A percentile compares a stretch with the other conserved stretches of the same genome.
Conservation (phyloP, 2,329 filamentous ascomycete genomes). For the Alternaria arbusti region DNA sequence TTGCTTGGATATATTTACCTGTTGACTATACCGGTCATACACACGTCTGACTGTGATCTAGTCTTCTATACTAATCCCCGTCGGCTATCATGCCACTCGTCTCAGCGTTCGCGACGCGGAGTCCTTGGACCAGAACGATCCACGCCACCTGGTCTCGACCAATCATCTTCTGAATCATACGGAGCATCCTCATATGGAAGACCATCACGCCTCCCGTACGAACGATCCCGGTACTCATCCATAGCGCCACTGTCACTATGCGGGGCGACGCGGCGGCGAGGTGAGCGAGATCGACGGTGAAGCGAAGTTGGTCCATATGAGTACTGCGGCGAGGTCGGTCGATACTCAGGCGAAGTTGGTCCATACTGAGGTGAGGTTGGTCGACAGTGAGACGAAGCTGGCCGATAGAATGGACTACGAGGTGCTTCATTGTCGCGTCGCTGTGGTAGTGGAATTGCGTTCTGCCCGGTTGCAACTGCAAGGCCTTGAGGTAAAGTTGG, state of each 20-base stretch:
- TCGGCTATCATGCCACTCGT: no score
- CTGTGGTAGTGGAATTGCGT: neutral
- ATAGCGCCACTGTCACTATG: neutral
- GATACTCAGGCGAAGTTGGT: neutral
- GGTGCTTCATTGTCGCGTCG: neutral
- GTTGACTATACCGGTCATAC: no score
- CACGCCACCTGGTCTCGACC: neutral
- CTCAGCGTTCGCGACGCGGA: neutral
- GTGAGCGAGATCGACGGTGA: neutral
- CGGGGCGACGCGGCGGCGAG: neutral
- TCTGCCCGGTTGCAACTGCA: neutral
- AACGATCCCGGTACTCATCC: neutral
- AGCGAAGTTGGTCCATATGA: neutral
- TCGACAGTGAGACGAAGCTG: neutral
- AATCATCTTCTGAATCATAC: neutral
- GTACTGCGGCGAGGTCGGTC: neutral
- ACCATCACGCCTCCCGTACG: neutral
- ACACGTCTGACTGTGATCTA: no score
- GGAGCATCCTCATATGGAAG: neutral
- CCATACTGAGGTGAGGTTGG: neutral
- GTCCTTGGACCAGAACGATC: neutral
- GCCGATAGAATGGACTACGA: neutral
- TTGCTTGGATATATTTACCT: no score
- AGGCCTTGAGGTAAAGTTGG: neutral
- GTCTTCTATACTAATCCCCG: no score